A percentile compares a stretch with the other conserved stretches of the same genome.
These are phyloP conservation scores for Yueomyces sinensis DNA, from an alignment of 805 yeast genomes.

Conservation along the genomic window DNA sequence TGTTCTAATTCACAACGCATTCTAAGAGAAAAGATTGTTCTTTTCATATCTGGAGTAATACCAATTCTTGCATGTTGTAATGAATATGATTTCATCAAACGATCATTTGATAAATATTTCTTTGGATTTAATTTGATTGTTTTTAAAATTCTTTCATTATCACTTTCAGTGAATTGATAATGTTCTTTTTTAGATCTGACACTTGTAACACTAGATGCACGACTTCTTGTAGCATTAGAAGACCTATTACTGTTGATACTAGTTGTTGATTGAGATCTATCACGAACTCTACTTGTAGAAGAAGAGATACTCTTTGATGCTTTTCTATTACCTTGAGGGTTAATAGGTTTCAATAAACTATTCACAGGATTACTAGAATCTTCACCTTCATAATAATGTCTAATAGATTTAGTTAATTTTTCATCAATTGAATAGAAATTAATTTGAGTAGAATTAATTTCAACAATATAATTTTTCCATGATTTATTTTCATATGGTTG, in stretches of 20 bases:
- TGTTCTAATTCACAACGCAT: conserved; percentile 76
- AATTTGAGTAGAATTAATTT: conserved; percentile 76
- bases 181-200: neutral
- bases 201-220: no score
- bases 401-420: conserved; percentile 18
- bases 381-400: conserved; percentile 8
- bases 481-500: conserved; percentile 51
- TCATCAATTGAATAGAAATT: conserved; percentile 44
- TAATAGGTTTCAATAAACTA: conserved; percentile 1
- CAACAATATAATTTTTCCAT: conserved; percentile 62
- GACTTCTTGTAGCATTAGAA: neutral
- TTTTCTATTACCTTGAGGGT: conserved; percentile 1
- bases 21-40: conserved; percentile 44
- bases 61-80: conserved; percentile 80
- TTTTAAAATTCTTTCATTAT: conserved; percentile 15
- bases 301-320: neutral
- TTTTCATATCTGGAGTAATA: conserved; percentile 70
- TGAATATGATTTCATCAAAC: conserved; percentile 52
- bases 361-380: neutral
- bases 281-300: neutral
- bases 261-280: neutral
- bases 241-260: no score
- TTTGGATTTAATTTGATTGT: conserved; percentile 9
- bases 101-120: conserved; percentile 21
- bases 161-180: conserved; percentile 16